Base-by-base conservation (phyloP, 768 basidiomycete genomes). In the Boletus vinaceobasis region DNA sequence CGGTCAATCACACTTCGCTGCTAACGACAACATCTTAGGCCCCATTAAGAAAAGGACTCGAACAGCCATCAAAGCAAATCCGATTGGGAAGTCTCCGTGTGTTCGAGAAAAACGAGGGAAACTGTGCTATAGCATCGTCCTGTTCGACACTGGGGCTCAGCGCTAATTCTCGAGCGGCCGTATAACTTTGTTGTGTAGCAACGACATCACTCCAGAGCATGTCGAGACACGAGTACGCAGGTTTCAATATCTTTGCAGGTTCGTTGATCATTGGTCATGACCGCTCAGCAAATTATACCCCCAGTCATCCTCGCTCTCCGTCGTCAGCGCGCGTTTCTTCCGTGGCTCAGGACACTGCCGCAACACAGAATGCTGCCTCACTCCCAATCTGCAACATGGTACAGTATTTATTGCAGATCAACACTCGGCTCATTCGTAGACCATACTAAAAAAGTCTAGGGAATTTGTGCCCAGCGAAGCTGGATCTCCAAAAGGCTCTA, bases 61-160 rank as follows among this genome's bases (percentile, higher is more conserved):
- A 11, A 48, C 17, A n/a, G 17, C 2, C n/a, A 37, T 37, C n/a
- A 33, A 33, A 33, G 32, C 32, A 9, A 33, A 21, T 47, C 50
- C 33, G 53, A 56, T n/a, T 60, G 58, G 58, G 29, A 33, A 5
- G 36, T 29, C 27, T 48, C 21, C n/a, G 8, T 5, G 32, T 2
- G 5, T 19, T 35, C 15, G 14, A 19, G 4, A 8, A 3, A 14
- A 26, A 27, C 33, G 19, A 47, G 35, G 29, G 8, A 46, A 29
- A 61, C 36, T 15, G 38, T 49, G 3, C 29, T 58, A 26, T n/a
- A n/a, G n/a, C n/a, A 44, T 36, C 4, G 27, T 43, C 48, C 36
- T 58, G 9, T 53, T 61, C 23, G 55, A 57, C 29, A 5, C 10
- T 11, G 40, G 36, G 0, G 21, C 57, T 31, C 59, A 55, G 32